Conservation (phyloP, 345 rosid genomes). For the Angophora floribunda region DNA sequence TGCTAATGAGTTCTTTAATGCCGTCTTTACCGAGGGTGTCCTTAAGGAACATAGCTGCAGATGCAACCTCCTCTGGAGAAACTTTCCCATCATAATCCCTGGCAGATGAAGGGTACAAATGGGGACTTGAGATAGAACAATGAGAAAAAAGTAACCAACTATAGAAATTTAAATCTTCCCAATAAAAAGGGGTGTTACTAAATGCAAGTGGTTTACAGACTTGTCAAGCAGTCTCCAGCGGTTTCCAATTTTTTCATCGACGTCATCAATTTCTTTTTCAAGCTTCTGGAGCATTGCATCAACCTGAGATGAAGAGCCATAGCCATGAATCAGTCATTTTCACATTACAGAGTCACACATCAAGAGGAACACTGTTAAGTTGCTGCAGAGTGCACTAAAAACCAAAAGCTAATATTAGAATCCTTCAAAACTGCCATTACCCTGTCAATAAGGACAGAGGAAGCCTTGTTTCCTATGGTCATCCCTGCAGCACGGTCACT, state of each 20-base stretch:
- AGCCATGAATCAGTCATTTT: not conserved
- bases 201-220: constrained; percentile 21
- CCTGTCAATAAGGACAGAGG: constrained; percentile 71
- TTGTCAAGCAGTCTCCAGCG: constrained; percentile 88
- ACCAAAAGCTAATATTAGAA: not conserved
- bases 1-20: constrained; percentile 78
- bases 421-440: constrained; percentile 18
- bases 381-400: not conserved
- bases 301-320: constrained; percentile 39
- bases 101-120: constrained; percentile 7
- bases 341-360: not conserved
- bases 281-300: constrained; percentile 95
- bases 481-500: constrained; percentile 52
- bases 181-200: not conserved
- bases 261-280: constrained; percentile 94
- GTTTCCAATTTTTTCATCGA: constrained; percentile 93
- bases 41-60: constrained; percentile 78
- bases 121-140: not conserved
- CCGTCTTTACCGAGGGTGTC: constrained; percentile 87
- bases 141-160: not conserved
- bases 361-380: not conserved
- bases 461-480: constrained; percentile 61
- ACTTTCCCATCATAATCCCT: constrained; percentile 96
- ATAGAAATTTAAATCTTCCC: not conserved
- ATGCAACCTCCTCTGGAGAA: constrained; percentile 89